Evolutionary conservation across 1,139 yeast genomes (phyloP).

Genomic region (Suhomyces bribrorum): DNA sequence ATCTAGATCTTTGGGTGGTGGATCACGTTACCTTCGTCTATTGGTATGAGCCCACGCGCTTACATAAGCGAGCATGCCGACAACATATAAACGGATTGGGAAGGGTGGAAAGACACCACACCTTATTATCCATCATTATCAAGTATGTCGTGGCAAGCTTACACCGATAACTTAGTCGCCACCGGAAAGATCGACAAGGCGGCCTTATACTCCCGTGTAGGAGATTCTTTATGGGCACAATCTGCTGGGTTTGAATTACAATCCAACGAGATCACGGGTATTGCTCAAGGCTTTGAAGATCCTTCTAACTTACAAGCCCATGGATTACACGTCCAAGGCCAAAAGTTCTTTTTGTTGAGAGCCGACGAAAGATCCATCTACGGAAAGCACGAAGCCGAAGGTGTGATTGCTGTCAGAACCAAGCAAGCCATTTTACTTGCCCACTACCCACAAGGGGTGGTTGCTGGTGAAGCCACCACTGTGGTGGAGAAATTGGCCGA

Average conservation of each 20-base stretch:
- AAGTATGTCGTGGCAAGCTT: conserved; percentile 63
- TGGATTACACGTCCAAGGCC: conserved; percentile 83
- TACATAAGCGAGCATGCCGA: conserved; percentile 8
- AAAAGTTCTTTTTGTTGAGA: conserved; percentile 82
- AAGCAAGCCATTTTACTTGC: conserved; percentile 89
- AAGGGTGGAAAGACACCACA: conserved; percentile 2
- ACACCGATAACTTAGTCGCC: conserved; percentile 86
- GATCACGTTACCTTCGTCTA: conserved; percentile 6
- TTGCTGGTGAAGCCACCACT: conserved; percentile 93
- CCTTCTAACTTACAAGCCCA: conserved; percentile 76
- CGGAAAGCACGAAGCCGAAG: conserved; percentile 87
- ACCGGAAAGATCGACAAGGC: conserved; percentile 91
- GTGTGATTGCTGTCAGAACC: conserved; percentile 88
- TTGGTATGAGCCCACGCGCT: conserved; percentile 5
- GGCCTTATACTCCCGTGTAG: conserved; percentile 89
- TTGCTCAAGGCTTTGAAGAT: conserved; percentile 80
- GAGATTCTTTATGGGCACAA: conserved; percentile 94
- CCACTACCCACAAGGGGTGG: conserved; percentile 90
- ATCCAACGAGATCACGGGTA: conserved; percentile 67
- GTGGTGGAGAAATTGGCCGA: conserved; percentile 95
- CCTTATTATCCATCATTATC: not conserved
- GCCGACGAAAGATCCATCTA: conserved; percentile 94
- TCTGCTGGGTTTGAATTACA: conserved; percentile 69
- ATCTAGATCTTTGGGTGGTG: too few relatives aligned
- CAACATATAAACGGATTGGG: conserved; percentile 6